Base-by-base conservation (phyloP, 2,329 filamentous ascomycete species). In the Dactylellina cionopaga region DNA sequence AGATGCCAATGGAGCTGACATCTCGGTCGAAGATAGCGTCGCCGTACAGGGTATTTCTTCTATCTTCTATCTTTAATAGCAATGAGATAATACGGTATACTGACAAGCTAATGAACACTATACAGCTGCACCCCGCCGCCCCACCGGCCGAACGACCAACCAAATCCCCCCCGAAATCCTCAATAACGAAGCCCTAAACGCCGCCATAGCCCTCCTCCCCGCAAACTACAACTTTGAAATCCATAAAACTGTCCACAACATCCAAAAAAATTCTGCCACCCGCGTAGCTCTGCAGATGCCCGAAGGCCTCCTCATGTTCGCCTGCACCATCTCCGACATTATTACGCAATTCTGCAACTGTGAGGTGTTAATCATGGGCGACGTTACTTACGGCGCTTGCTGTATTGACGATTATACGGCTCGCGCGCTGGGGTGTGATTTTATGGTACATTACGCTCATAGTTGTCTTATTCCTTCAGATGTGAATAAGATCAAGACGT, bases 361-460 rank as follows among this genome's bases (percentile, higher is more conserved):
- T 39, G 92, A 96, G 80, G 98, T 94, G 1, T 84, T 98, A 59
- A 99, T 99, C 80, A 99, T 99, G 95, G 95, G 95, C 73, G 95
- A 99, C 80, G 95, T 99, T 43, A 99, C 95, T 0, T 99, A 99
- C 80, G 95, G 95, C 74, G 95, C 95, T 19, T 99, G 95, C 83
- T 99, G 95, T 79, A 97, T 99, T 77, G 95, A 99, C 80, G 95
- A 99, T 82, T 99, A 96, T 82, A 99, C 95, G 0, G 96, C 95
- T 1, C 85, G 94, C 44, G 95, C 96, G 0, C 85, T 99, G 19
- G 95, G 92, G 1, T 99, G 95, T 80, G 95, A 99, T 77, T 83
- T 99, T 5, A 85, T 99, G 7, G 91, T 99, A 0, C 95, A 99
- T 82, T 99, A 99, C 79, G 95, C 95, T 0, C 95, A 99, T 82